Evolutionary conservation across 345 rosid genomes (phyloP).

Genomic region (Sisymbrium irio): DNA sequence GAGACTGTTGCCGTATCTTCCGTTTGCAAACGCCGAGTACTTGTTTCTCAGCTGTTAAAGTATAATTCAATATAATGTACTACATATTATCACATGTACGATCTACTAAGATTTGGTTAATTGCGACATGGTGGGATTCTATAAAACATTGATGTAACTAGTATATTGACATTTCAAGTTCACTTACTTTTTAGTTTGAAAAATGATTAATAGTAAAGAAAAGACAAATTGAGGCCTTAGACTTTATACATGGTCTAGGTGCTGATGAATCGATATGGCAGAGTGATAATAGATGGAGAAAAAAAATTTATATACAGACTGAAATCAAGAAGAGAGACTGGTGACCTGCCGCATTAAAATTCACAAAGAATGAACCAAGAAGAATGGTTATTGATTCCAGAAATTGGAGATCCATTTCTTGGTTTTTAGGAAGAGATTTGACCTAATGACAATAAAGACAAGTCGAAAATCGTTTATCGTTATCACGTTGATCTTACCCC

Average conservation of each 20-base stretch:
- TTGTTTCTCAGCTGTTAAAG: conserved; percentile 36
- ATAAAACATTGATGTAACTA: no score
- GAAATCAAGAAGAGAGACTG: not conserved
- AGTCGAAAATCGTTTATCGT: not conserved
- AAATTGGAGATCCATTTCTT: conserved; percentile 5
- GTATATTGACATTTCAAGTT: not conserved
- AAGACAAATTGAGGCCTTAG: no score
- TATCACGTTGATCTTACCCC: not conserved
- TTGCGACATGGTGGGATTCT: no score
- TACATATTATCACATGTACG: no score
- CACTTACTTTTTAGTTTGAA: no score
- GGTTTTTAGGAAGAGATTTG: not conserved
- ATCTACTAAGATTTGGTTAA: no score
- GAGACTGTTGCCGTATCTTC: conserved; percentile 21
- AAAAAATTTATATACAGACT: no score
- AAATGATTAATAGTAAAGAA: no score
- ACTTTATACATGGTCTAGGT: no score
- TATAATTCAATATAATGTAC: no score
- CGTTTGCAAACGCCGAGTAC: conserved; percentile 43
- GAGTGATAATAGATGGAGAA: no score
- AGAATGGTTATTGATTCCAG: conserved; percentile 7
- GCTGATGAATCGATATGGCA: no score
- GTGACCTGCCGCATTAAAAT: conserved; percentile 3
- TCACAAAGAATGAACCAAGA: not conserved
- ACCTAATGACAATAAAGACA: not conserved